Conservation (phyloP, 148 eudicot genomes). For the Vaccinium darrowii region DNA sequence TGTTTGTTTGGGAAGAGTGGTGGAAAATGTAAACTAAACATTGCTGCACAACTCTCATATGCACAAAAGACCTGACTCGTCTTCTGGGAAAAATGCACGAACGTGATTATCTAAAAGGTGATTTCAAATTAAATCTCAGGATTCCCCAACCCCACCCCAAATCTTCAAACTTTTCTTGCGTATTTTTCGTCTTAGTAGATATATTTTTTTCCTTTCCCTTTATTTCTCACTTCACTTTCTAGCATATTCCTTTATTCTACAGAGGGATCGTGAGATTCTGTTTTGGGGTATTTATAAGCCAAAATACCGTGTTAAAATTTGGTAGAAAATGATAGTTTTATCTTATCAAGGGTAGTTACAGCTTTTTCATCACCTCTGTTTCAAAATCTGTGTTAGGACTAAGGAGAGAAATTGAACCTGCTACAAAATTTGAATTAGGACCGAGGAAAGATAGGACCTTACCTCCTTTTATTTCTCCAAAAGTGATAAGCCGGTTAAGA, state of each 20-base stretch:
- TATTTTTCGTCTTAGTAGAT: background rate
- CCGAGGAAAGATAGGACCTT: conserved; percentile 19
- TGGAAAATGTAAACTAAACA: background rate
- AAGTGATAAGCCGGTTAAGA: conserved; percentile 77
- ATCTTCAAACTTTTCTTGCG: background rate
- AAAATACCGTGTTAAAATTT: background rate
- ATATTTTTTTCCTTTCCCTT: background rate
- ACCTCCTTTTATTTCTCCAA: conserved; percentile 96
- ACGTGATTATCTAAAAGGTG: no score
- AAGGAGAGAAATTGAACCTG: conserved; percentile 5
- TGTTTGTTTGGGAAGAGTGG: background rate
- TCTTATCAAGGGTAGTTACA: background rate
- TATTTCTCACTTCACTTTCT: background rate
- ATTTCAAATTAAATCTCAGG: no score
- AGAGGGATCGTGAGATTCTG: background rate
- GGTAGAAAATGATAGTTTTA: background rate
- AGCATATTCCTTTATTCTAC: background rate
- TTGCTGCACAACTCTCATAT: background rate
- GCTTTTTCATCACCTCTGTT: background rate
- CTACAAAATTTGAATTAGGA: background rate
- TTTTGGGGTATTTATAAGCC: background rate
- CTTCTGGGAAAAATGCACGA: no score
- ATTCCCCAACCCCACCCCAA: background rate
- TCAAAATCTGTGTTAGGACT: background rate
- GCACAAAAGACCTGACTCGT: background rate